Percentiles rank a stretch among this genome's conserved stretches.
Conservation (phyloP, 2,329 filamentous ascomycete species). For the Trichoderma gracile region DNA sequence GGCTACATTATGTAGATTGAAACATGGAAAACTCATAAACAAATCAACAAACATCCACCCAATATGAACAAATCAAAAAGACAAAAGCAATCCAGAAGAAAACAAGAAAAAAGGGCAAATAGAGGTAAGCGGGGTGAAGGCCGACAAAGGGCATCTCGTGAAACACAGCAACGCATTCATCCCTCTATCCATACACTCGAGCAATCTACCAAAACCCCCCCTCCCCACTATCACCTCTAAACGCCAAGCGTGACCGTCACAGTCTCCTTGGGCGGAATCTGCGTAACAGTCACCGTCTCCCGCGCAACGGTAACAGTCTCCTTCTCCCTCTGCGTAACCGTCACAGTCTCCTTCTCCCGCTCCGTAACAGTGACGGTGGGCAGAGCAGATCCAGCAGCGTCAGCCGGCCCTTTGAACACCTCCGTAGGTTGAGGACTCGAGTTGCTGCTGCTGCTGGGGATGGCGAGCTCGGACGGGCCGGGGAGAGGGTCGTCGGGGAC, state of each 20-base stretch:
- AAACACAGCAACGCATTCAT: no score
- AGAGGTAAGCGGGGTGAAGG: no score
- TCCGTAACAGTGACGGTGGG: constrained; percentile 43
- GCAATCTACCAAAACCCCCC: no score
- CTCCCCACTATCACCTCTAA: neutral
- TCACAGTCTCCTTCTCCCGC: constrained; percentile 37
- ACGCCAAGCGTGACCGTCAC: constrained; percentile 35
- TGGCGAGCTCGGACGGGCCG: constrained; percentile 20
- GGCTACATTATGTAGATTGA: constrained; percentile 6
- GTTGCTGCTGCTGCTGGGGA: neutral
- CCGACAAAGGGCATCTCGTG: no score
- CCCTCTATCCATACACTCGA: no score
- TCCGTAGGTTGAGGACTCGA: constrained; percentile 29
- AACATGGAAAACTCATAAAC: neutral
- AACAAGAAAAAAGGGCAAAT: neutral
- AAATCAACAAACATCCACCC: no score
- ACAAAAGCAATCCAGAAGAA: neutral
- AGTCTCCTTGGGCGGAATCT: constrained; percentile 26
- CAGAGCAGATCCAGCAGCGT: constrained; percentile 41
- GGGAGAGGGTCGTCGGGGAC: constrained; percentile 29
- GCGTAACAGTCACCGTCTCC: no score
- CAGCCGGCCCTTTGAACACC: constrained; percentile 35
- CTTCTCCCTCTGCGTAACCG: constrained; percentile 30
- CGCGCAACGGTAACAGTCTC: no score
- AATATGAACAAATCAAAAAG: no score